phyloP scores from a whole-genome alignment of 495 filamentous ascomycete genomes.

The Penicillium fimorum region DNA sequence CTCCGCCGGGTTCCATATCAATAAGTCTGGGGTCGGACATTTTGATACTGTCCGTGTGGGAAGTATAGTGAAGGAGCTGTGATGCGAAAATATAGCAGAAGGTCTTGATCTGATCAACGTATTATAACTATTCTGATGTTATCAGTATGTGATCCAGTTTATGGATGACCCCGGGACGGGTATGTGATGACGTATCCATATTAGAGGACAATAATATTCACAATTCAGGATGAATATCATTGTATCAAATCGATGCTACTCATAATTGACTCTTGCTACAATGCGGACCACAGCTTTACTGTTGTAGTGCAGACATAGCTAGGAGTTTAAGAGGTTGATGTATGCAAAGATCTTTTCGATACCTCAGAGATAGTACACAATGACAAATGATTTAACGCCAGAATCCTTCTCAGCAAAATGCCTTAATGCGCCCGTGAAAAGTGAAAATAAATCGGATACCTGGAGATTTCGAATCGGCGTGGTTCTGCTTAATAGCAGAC shows the following conservation, averaged over 20 bases:
- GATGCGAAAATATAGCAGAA: not conserved
- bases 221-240: not conserved
- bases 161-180: slow-evolving; percentile 9
- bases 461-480: not conserved
- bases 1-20: slow-evolving; percentile 62
- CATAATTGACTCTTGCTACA: not conserved
- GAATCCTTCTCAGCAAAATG: slow-evolving; percentile 12
- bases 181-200: slow-evolving; percentile 26
- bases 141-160: not conserved
- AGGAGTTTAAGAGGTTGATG: not conserved
- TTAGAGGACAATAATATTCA: slow-evolving; percentile 4
- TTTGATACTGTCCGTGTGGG: not conserved
- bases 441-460: not conserved
- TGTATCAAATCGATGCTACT: not conserved
- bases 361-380: slow-evolving; percentile 1
- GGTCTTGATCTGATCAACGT: not conserved
- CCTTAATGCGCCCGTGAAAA: slow-evolving; percentile 21
- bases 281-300: not conserved
- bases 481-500: not conserved
- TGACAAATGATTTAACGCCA: slow-evolving; percentile 9
- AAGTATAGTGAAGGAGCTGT: not conserved
- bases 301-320: not conserved
- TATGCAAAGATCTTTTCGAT: not conserved
- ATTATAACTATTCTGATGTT: not conserved
- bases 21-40: slow-evolving; percentile 49